A percentile compares a stretch with the other conserved stretches of the same genome.
Evolutionary conservation across 2,329 filamentous ascomycete genomes (phyloP).

Genomic region (Alternaria tenuissima): DNA sequence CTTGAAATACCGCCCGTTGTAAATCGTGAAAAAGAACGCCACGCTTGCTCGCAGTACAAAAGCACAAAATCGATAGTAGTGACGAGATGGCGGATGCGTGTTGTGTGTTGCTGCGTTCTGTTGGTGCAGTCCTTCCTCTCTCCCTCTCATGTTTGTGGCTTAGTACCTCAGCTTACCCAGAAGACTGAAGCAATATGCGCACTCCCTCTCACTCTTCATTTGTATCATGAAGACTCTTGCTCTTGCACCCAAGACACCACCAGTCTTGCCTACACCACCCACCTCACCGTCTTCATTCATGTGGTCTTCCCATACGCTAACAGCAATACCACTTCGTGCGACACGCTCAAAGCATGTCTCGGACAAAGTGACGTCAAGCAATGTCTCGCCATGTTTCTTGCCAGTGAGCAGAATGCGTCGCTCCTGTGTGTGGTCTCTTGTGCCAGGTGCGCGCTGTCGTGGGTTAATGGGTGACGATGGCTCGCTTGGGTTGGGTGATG

Average conservation of each 20-base stretch:
- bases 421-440: conserved; percentile 64
- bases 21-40: conserved; percentile 3
- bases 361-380: conserved; percentile 85
- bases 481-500: conserved; percentile 63
- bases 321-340: conserved; percentile 84
- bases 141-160: not conserved
- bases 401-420: conserved; percentile 84
- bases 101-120: not conserved
- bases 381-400: conserved; percentile 70
- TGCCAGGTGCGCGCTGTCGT: conserved; percentile 47
- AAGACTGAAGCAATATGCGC: conserved; percentile 58
- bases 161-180: conserved; percentile 61
- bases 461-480: conserved; percentile 37
- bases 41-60: conserved; percentile 2
- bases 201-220: conserved; percentile 57
- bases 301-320: conserved; percentile 81
- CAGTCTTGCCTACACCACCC: conserved; percentile 66
- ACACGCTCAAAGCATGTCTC: conserved; percentile 86
- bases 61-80: not conserved
- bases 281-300: conserved; percentile 61
- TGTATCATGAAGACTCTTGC: conserved; percentile 72
- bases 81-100: not conserved
- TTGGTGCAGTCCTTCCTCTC: not conserved
- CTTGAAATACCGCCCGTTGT: conserved; percentile 2
- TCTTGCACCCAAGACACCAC: conserved; percentile 64